Base-by-base conservation (phyloP, 2,329 filamentous ascomycete species). In the Zarea fungicola region DNA sequence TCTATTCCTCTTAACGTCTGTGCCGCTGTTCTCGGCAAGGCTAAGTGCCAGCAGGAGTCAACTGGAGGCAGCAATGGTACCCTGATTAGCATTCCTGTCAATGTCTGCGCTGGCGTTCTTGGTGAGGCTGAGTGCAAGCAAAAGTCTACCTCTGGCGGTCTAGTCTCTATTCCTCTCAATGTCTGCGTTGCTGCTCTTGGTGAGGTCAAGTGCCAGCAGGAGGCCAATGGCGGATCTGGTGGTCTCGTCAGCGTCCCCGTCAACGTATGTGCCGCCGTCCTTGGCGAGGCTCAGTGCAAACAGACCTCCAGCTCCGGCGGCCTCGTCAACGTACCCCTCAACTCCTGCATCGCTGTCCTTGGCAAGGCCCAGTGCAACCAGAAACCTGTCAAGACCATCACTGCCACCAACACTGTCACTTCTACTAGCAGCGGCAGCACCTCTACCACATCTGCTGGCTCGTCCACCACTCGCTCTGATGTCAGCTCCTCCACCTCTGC, bases 31-130 rank as follows among this genome's bases (percentile, higher is more conserved):
- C n/a, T n/a, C n/a, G n/a, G 40, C 10, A 21, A 29, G 10, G 40
- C 25, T n/a, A 29, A 42, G 22, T 42, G 40, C 23, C 16, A 42
- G n/a, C n/a, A n/a, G n/a, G n/a, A n/a, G n/a, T n/a, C n/a, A n/a
- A n/a, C n/a, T n/a, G n/a, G n/a, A n/a, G 13, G 58, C 26, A 19
- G 36, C 36, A 21, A 32, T 11, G 34, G 13, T n/a, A 55, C 68
- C 14, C 23, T 42, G 6, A 18, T 42, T 7, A 42, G 23, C 40
- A n/a, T n/a, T n/a, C n/a, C n/a, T n/a, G n/a, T n/a, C n/a, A n/a
- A n/a, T n/a, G n/a, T n/a, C n/a, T n/a, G n/a, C n/a, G n/a, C n/a
- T n/a, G n/a, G n/a, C n/a, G n/a, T n/a, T n/a, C n/a, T n/a, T n/a
- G n/a, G n/a, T n/a, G n/a, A n/a, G n/a, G n/a, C n/a, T n/a, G n/a